Base-by-base conservation (phyloP, 202 grass and related monocot genomes). In the Dendrocalamus latiflorus region DNA sequence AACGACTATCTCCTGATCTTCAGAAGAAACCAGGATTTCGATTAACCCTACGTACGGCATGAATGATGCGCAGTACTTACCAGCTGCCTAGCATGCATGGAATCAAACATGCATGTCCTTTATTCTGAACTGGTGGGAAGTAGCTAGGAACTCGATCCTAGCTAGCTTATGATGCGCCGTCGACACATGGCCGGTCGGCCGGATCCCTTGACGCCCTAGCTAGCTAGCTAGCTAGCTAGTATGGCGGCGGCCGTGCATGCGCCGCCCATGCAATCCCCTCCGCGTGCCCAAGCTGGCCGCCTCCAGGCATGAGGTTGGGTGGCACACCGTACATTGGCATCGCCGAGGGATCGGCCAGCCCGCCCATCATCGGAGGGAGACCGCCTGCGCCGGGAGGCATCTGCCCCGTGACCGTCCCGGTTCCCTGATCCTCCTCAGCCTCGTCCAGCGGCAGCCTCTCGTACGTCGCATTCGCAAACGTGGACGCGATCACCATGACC, bases 361-460 rank as follows among this genome's bases (percentile, higher is more conserved):
- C 51, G 20, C 67, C 80, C 80, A 88, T 77, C 73, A 85, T 63
- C 16, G 65, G 65, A 8, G 79, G 42, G 0, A 57, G 26, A 55
- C 58, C 75, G n/a, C 59, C 80, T 0, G 41, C 42, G 53, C 38
- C 67, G 0, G 25, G 33, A 9, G 34, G 49, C 53, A 76, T 75
- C 56, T 68, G 53, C 21, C 68, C 83, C 20, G n/a, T n/a, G n/a
- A n/a, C n/a, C n/a, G 7, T 21, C 17, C 63, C 45, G 5, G 54
- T 62, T 49, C 42, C 82, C 6, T 33, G 48, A 7, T 55, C 75
- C 69, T 89, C 90, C 44, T 84, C 90, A 1, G 34, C 86, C 6
- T 92, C 84, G 14, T 89, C 90, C 25, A 92, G 74, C 44, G 91
- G 91, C 41, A 93, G 82, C 82, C 91, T 83, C 75, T 93, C 91